These are phyloP conservation scores for Pontederia crassipes DNA, from an alignment of 176 grass and related monocot genomes.

Conservation along the genomic window DNA sequence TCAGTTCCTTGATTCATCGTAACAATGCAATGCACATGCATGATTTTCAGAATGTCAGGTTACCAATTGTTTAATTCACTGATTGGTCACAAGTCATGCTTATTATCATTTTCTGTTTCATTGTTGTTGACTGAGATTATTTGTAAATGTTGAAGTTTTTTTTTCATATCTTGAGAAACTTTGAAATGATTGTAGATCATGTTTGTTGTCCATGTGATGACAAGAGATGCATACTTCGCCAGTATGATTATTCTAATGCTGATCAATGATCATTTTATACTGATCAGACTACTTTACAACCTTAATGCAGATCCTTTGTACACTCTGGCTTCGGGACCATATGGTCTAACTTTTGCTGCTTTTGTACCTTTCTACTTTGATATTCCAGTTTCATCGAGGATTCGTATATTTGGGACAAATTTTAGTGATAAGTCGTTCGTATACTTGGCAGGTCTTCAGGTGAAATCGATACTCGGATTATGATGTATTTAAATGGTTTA, in stretches of 20 bases:
- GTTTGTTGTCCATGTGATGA: too few relatives aligned
- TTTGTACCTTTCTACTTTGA: conserved; percentile 91
- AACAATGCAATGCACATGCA: too few relatives aligned
- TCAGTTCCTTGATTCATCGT: too few relatives aligned
- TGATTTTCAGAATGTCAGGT: too few relatives aligned
- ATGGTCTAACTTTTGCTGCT: conserved; percentile 90
- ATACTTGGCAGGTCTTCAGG: conserved; percentile 94
- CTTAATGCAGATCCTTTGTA: conserved; percentile 46
- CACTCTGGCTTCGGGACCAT: conserved; percentile 64
- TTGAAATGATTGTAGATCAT: too few relatives aligned
- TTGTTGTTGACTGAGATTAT: too few relatives aligned
- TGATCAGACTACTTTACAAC: not conserved
- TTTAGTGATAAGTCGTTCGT: conserved; percentile 82
- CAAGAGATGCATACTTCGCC: not conserved
- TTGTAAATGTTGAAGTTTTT: too few relatives aligned
- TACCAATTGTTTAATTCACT: too few relatives aligned
- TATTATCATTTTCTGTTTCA: too few relatives aligned
- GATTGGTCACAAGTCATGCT: too few relatives aligned
- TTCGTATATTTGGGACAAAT: conserved; percentile 49
- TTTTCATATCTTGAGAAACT: too few relatives aligned
- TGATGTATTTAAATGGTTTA: too few relatives aligned
- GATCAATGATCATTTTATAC: not conserved
- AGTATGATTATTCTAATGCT: conserved; percentile 2
- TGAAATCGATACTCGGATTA: conserved; percentile 24
- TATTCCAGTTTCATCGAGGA: conserved; percentile 73